Evolutionary conservation across 2,329 filamentous ascomycete genomes (phyloP), one percentile per base, ranked within the genome.

Genomic region (Laburnicola sp.): DNA sequence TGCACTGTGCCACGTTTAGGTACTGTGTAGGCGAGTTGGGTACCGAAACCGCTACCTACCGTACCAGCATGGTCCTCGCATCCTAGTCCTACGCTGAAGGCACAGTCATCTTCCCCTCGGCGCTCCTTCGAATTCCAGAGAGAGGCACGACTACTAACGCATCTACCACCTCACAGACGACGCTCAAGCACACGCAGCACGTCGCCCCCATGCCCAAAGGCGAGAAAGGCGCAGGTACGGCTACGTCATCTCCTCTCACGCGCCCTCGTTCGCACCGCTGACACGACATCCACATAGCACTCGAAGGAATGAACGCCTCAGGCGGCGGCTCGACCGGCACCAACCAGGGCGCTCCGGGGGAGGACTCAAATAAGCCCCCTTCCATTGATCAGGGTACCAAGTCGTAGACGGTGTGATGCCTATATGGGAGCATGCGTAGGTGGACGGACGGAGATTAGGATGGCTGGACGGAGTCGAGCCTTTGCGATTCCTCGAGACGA

Each of bases 171-270:
- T 6, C 30, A 3, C 50, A 69, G 63, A 44, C 55, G 28, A 63
- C 65, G 36, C 64, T 74, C 48, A 60, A 74, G 55, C 70, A 72
- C 62, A 59, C 70, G 41, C 63, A 71, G 59, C 74, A 75, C 55
- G 69, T 73, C 43, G 73, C 73, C 8, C 64, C 72, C 47, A 58
- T 68, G 45, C 74, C 74, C 35, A 66, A 71, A 37, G 46, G 56
- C 28, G 73, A 75, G 58, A 73, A 74, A 53, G 74, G 73, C 51
- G 67, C 67, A 49, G 68, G 65, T 68, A 65, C 30, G 56, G 57
- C 51, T 35, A 3, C 30, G 22, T 22, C n/a, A 28, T 25, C 21
- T 35, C 39, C 9, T 11, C 27, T n/a, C n/a, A 8, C 39, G 10
- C 30, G n/a, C 31, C 40, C 45, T 34, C 38, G 16, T 16, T 36